Evolutionary conservation across 495 filamentous ascomycete species (phyloP), one percentile per base, ranked within the genome.

Genomic region (Barbatosphaeria neglecta): DNA sequence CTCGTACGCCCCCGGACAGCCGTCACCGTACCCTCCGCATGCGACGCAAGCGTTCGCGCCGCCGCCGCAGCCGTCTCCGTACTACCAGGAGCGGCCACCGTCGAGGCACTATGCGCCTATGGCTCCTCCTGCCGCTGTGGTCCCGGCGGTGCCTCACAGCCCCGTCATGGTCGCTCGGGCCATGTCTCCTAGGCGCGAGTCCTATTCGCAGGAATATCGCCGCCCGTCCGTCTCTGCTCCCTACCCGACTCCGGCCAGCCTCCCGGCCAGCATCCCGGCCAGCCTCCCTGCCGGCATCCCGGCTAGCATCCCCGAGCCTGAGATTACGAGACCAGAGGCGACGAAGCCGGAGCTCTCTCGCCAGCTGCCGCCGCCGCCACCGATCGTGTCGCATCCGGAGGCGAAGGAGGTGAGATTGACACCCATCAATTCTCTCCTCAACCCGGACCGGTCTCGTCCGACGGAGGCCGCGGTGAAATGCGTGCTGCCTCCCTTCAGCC

Each of bases 31-130:
- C 15, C 54, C 51, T 17, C 46, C 53, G 19, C 48, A 60, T 20
- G 69, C 73, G 31, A 65, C 64, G 19, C 49, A 58, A 1, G 59
- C 59, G 19, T 69, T 65, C 24, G 60, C 69, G 5, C 68, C 73
- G 28, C 57, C 69, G 4, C 59, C 69, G 8, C 64, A 62, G 27
- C 55, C 64, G 31, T 62, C 66, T 0, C 57, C 45, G 7, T 53
- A 59, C 35, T 57, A 59, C 4, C 45, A 55, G 10, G 56, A 65
- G 35, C 53, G 61, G 15, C 56, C 56, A 4, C 50, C 54, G 0
- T 49, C 58, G 33, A 58, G 56, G 50, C 41, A 54, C 18, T 65
- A 65, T 43, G 44, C 49, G 11, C 52, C 59, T 6, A 49, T 13
- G 28, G 31, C 31, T 6, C 31, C 31, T 6, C 3, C 8, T 2